These are phyloP conservation scores for Tetradesmus obliquus DNA, from an alignment of 139 green algal genomes.

Conservation along the genomic window DNA sequence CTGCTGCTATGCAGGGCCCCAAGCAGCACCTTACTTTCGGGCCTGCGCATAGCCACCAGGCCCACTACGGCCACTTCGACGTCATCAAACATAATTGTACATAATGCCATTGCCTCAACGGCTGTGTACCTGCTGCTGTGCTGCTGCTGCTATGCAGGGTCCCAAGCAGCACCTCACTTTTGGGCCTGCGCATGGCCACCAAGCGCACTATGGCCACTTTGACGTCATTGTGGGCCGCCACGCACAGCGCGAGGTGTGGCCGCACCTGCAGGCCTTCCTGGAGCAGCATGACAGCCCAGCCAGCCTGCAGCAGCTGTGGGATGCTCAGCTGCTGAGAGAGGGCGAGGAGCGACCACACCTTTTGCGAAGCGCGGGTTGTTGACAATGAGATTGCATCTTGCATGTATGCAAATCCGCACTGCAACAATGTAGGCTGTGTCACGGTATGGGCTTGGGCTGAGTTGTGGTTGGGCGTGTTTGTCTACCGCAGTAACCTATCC, in stretches of 20 bases:
- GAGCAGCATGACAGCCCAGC: slow-evolving; percentile 4
- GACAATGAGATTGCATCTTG: too few relatives aligned
- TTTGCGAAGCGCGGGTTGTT: too few relatives aligned
- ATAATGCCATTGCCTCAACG: not conserved
- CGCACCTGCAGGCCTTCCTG: slow-evolving; percentile 18
- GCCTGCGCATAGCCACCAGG: not conserved
- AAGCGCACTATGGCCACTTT: slow-evolving; percentile 47
- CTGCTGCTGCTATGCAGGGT: not conserved
- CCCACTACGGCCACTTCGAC: slow-evolving; percentile 46
- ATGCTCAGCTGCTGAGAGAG: not conserved
- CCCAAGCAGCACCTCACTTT: slow-evolving; percentile 7
- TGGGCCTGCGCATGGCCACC: not conserved
- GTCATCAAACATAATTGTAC: not conserved
- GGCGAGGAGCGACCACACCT: not conserved
- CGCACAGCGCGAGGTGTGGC: slow-evolving; percentile 28
- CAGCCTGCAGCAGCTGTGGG: not conserved
- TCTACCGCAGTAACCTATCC: too few relatives aligned
- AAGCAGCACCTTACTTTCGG: slow-evolving; percentile 4
- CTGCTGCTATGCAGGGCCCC: not conserved
- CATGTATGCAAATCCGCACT: too few relatives aligned
- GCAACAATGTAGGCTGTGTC: too few relatives aligned
- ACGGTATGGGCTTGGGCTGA: too few relatives aligned
- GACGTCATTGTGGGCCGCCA: slow-evolving; percentile 20
- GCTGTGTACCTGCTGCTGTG: not conserved
- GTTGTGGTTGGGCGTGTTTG: too few relatives aligned